Evolutionary conservation across 306 rosid genomes (phyloP), one percentile per base, ranked within the genome.

Genomic region (Carpinus fangiana): DNA sequence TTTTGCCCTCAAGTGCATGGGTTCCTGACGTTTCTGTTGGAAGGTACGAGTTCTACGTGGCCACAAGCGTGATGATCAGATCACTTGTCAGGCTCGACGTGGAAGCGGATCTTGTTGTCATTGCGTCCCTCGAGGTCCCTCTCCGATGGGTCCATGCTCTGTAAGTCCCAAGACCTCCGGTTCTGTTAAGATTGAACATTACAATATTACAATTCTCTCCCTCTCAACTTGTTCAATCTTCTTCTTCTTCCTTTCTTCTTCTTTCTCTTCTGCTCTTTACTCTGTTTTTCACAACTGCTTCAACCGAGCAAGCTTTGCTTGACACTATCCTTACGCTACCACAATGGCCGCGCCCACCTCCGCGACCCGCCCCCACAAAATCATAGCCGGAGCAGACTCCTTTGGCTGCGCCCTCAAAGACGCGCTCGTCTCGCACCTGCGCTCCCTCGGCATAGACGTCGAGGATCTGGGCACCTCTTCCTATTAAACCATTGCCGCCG

Each of bases 21-120:
- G 66, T 80, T 60, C 62, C 14, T 11, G 73, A 76, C 21, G 23
- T 31, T 23, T 53, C 31, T n/a, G 46, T 1, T 80, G 11, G 0
- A 89, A 97, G 67, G 98, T 93, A 92, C 73, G 97, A 93, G 84
- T 93, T 93, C 81, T 93, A 90, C 80, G 77, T 93, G 13, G 98
- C 97, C 3, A 86, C 88, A 34, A 89, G 98, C 5, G 97, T 93
- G 13, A 77, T 93, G 57, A 66, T 93, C 36, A 86, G 89, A 81
- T 93, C 98, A 7, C 93, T 93, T 0, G 28, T 72, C 8, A 83
- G 52, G 28, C 95, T 93, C 31, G 52, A 87, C 20, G 98, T 84
- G 16, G 78, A 89, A 2, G 98, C 98, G 38, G 98, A 93, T 90
- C 98, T 88, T 66, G 87, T 93, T 71, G 93, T 93, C 83, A 93